phyloP scores from a whole-genome alignment of 2,329 filamentous ascomycete genomes.

The Colletotrichum tanaceti region DNA sequence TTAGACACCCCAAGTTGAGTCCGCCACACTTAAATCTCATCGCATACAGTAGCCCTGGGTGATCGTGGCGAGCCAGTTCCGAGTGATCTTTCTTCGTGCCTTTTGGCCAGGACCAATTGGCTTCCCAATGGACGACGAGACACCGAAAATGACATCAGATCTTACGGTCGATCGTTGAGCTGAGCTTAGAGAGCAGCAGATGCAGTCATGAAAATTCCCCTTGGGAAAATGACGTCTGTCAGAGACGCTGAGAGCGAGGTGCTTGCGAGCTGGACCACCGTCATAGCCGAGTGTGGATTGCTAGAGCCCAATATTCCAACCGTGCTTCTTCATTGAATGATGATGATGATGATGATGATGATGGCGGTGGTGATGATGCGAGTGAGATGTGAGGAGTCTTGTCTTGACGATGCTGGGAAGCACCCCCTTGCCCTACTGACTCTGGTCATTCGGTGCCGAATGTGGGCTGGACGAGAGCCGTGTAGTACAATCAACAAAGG shows the following conservation, averaged over 20 bases:
- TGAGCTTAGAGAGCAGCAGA: neutral
- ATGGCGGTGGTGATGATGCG: neutral
- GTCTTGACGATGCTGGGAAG: too few relatives aligned
- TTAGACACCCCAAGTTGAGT: too few relatives aligned
- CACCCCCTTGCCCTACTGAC: neutral
- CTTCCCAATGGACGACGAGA: neutral
- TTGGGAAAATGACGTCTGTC: neutral
- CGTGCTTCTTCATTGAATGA: neutral
- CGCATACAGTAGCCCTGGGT: neutral
- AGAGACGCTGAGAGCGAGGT: neutral
- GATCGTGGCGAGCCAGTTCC: neutral
- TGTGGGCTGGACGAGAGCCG: neutral
- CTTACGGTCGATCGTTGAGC: neutral
- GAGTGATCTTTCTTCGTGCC: neutral
- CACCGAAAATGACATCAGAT: neutral
- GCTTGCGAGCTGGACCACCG: neutral
- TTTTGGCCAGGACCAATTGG: neutral
- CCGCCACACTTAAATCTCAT: too few relatives aligned
- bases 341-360: neutral
- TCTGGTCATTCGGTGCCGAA: neutral
- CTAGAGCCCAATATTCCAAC: too few relatives aligned
- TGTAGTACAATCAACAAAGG: too few relatives aligned
- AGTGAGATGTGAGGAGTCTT: neutral
- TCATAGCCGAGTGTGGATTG: neutral
- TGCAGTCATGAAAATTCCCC: neutral